Percentiles rank a stretch among this genome's conserved stretches.
phyloP scores from a whole-genome alignment of 1,284 basidiomycete genomes.

The Marasmius oreades region DNA sequence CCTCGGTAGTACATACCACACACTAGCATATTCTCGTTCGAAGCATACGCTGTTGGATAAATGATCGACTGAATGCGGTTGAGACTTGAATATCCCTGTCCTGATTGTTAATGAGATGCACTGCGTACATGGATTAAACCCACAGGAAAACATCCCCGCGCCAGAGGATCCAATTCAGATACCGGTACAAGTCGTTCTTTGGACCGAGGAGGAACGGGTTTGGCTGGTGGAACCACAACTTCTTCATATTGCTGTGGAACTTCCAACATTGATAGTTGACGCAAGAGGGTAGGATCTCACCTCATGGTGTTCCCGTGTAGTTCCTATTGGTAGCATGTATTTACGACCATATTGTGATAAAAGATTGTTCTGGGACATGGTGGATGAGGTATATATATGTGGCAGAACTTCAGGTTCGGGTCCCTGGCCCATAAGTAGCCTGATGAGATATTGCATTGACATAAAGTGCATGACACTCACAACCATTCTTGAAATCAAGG shows the following conservation, averaged over 20 bases:
- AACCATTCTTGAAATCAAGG: slow-evolving; percentile 58
- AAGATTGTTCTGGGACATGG: slow-evolving; percentile 59
- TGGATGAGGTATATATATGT: slow-evolving; percentile 83
- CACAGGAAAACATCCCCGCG: slow-evolving; percentile 87
- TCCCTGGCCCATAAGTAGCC: slow-evolving; percentile 37
- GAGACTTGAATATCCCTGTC: slow-evolving; percentile 81
- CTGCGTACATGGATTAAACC: slow-evolving; percentile 20
- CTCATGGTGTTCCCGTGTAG: slow-evolving; percentile 63
- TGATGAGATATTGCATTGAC: slow-evolving; percentile 11
- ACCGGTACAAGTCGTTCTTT: slow-evolving; percentile 77
- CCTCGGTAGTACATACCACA: slow-evolving; percentile 65
- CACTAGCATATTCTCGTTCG: slow-evolving; percentile 96
- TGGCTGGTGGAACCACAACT: slow-evolving; percentile 87
- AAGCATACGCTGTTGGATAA: slow-evolving; percentile 88
- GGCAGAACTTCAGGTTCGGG: slow-evolving; percentile 70
- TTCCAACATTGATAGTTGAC: slow-evolving; percentile 5
- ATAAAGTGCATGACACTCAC: slow-evolving; percentile 37
- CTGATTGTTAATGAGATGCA: slow-evolving; percentile 6
- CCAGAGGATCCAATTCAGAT: slow-evolving; percentile 74
- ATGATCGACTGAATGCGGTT: slow-evolving; percentile 97
- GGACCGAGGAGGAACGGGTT: slow-evolving; percentile 69
- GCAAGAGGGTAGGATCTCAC: slow-evolving; percentile 34
- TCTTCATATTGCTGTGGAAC: slow-evolving; percentile 66
- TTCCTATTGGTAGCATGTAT: slow-evolving; percentile 85
- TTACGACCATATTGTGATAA: slow-evolving; percentile 74